phyloP scores from a whole-genome alignment of 129 eudicot species.

The Escallonia herrerae region DNA sequence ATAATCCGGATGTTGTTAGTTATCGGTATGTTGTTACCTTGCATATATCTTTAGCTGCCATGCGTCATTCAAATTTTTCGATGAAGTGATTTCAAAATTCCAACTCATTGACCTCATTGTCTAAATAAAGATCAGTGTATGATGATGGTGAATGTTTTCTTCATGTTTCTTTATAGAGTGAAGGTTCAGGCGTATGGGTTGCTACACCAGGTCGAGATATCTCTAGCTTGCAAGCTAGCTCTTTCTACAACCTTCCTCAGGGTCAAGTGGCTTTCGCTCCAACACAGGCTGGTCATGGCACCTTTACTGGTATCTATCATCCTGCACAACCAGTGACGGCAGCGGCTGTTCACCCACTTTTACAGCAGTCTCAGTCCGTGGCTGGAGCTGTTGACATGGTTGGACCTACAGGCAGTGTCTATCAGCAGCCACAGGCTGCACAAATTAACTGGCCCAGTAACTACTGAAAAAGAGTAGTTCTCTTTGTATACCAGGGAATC shows the following conservation, averaged over 20 bases:
- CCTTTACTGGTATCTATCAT: slow-evolving; percentile 54
- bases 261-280: slow-evolving; percentile 78
- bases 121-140: too few species aligned
- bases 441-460: slow-evolving; percentile 88
- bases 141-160: too few species aligned
- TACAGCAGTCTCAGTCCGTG: slow-evolving; percentile 83
- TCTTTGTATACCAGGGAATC: slow-evolving; percentile 17
- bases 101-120: too few species aligned
- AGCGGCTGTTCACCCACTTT: slow-evolving; percentile 66
- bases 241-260: slow-evolving; percentile 80
- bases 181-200: slow-evolving; percentile 75
- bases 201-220: slow-evolving; percentile 66
- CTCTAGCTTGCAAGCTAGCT: slow-evolving; percentile 54
- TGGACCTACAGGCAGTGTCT: slow-evolving; percentile 51
- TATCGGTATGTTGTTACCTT: too few species aligned
- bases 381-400: slow-evolving; percentile 58
- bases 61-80: too few species aligned
- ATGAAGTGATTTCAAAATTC: too few species aligned
- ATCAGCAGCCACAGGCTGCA: slow-evolving; percentile 72
- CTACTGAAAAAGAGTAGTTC: slow-evolving; percentile 33
- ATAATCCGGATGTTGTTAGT: too few species aligned
- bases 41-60: too few species aligned
- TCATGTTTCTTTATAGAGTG: slow-evolving; percentile 38
- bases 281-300: slow-evolving; percentile 61
- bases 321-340: slow-evolving; percentile 70